Percentiles rank a stretch among this genome's conserved stretches.
Conservation (phyloP, 208 protist species). For the Tritrichomonas foetus region DNA sequence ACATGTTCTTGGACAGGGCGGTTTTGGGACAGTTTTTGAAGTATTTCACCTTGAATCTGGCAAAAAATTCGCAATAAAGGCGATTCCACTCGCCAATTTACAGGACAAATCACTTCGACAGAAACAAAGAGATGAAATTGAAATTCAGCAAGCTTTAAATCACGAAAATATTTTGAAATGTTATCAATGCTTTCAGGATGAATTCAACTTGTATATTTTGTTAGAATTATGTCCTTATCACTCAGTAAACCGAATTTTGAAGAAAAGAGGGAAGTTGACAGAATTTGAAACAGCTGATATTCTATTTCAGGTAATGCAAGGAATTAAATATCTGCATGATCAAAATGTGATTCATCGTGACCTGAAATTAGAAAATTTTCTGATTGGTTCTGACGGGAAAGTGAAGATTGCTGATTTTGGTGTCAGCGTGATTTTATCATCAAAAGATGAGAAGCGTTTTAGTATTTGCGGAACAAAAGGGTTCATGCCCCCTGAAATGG, state of each 20-base stretch:
- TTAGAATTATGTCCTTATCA: constrained; percentile 75
- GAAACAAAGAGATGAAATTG: constrained; percentile 80
- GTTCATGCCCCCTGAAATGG: neutral
- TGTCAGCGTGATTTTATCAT: constrained; percentile 73
- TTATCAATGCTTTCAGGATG: constrained; percentile 81
- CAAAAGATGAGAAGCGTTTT: constrained; percentile 76
- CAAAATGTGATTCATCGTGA: constrained; percentile 86
- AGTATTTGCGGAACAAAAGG: constrained; percentile 35
- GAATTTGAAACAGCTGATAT: neutral
- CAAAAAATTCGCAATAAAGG: constrained; percentile 77
- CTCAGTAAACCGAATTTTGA: neutral
- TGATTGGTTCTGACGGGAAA: constrained; percentile 71
- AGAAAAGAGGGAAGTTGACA: neutral
- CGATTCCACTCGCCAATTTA: constrained; percentile 70
- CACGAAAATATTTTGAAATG: constrained; percentile 89
- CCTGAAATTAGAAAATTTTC: constrained; percentile 87
- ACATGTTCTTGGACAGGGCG: neutral
- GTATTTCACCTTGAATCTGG: neutral
- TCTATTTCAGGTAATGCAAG: neutral
- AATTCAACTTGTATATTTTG: constrained; percentile 84
- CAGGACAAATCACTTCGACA: neutral
- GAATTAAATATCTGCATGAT: neutral
- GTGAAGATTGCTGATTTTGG: constrained; percentile 88
- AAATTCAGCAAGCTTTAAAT: constrained; percentile 81
- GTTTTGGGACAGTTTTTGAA: neutral